Base-by-base conservation (phyloP, 805 yeast species). In the Yarrowia bubula region DNA sequence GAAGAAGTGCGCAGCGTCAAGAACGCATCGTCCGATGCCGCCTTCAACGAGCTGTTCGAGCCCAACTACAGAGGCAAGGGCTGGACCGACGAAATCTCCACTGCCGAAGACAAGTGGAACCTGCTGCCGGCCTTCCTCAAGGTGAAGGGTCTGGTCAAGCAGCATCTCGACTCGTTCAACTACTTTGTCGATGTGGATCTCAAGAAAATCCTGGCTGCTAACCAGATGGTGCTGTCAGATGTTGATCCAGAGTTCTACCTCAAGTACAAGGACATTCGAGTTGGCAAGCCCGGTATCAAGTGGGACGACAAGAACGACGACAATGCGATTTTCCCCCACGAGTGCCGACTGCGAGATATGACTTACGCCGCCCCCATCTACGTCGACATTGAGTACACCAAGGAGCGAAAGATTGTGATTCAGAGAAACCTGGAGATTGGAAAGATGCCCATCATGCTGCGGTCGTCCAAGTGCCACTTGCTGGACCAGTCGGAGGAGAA, bases 371-470 rank as follows among this genome's bases (percentile, higher is more conserved):
- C 98, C 0, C 98, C 98, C 1, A 90, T 93, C 42, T 90, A 87
- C 71, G 99, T 93, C 57, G 99, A 95, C 77, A 97, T 95, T 28
- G 99, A 95, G 74, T 95, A 95, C 74, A 95, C 98, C 0, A 83
- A 98, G 74, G 99, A 98, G 39, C 82, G 93, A 68, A 92, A 91
- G 75, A 90, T 95, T 75, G 90, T 93, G 70, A 85, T 90, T 80
- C 93, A 91, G 71, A 83, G 89, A 71, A 96, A 91, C 73, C 83
- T 95, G 67, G 98, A 92, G 74, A 93, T 95, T 67, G 99, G 99
- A 39, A 84, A 96, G 73, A 95, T 95, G 97, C 99, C 99, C n/a
- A 87, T 95, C 72, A 95, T 95, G 99, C 81, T 95, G 71, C 83
- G 98, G 71, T 89, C 97, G 31, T 90, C 91, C 74, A 91, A 92